Evolutionary conservation across 2,329 filamentous ascomycete species (phyloP).

Genomic region (Herpotrichia juniperi): DNA sequence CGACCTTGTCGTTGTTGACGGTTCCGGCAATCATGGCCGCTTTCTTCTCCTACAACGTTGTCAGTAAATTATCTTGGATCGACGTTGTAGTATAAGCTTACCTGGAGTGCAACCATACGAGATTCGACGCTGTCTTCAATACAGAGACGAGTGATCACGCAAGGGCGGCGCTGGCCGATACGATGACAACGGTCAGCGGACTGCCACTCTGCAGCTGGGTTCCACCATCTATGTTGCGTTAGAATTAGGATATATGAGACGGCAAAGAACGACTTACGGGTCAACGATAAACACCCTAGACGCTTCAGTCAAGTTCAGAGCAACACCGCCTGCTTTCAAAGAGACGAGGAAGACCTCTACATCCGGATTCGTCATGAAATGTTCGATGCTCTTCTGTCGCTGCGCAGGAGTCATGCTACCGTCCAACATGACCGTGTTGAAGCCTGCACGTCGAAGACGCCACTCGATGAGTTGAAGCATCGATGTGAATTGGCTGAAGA

Average conservation of each 20-base stretch:
- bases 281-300: conserved; percentile 96
- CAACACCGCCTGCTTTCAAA: conserved; percentile 93
- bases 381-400: conserved; percentile 89
- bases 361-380: conserved; percentile 94
- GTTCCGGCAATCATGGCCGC: conserved; percentile 97
- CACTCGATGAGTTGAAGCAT: conserved; percentile 98
- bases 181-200: conserved; percentile 85
- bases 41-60: conserved; percentile 98
- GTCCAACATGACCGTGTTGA: conserved; percentile 97
- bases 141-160: conserved; percentile 90
- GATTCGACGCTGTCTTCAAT: conserved; percentile 98
- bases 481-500: conserved; percentile 95
- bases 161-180: conserved; percentile 92
- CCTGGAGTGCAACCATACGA: conserved; percentile 88
- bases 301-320: conserved; percentile 92
- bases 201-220: conserved; percentile 99
- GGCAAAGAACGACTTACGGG: conserved; percentile 67
- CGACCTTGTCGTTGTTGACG: conserved; percentile 89
- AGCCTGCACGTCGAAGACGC: conserved; percentile 93
- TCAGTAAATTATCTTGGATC: no score
- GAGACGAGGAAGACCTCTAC: conserved; percentile 97
- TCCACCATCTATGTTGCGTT: conserved; percentile 80
- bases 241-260: conserved; percentile 19
- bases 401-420: conserved; percentile 96
- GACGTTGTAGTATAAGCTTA: no score